These are phyloP conservation scores for Neonectria magnoliae DNA, from an alignment of 2,329 filamentous ascomycete species.

Conservation along the genomic window DNA sequence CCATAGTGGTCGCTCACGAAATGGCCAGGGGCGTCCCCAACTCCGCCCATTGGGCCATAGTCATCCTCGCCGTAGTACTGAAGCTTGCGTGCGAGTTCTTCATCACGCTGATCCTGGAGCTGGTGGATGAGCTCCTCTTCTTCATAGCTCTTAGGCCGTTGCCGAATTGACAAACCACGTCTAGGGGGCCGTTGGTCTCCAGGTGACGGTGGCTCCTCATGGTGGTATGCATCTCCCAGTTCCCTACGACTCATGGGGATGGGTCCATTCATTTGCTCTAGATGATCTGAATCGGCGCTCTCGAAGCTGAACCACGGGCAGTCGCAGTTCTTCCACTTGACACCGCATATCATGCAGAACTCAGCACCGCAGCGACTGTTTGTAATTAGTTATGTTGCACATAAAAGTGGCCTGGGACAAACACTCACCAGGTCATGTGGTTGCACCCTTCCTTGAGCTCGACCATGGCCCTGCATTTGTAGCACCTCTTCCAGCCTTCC, in stretches of 20 bases:
- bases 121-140: slow-evolving; percentile 58
- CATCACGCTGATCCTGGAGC: slow-evolving; percentile 59
- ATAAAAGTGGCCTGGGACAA: neutral
- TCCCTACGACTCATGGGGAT: slow-evolving; percentile 45
- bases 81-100: slow-evolving; percentile 44
- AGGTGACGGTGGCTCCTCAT: slow-evolving; percentile 40
- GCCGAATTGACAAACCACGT: slow-evolving; percentile 36
- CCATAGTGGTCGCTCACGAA: slow-evolving; percentile 71
- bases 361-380: slow-evolving; percentile 78
- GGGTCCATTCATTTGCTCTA: slow-evolving; percentile 63
- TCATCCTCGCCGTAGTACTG: slow-evolving; percentile 52
- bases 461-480: slow-evolving; percentile 77
- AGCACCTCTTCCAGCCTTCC: slow-evolving; percentile 80
- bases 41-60: slow-evolving; percentile 46
- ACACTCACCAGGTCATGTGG: slow-evolving; percentile 83
- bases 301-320: slow-evolving; percentile 83
- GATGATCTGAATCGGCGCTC: slow-evolving; percentile 61
- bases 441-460: slow-evolving; percentile 86
- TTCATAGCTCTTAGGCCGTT: slow-evolving; percentile 51
- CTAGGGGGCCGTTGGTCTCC: slow-evolving; percentile 42
- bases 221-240: slow-evolving; percentile 33
- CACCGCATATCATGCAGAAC: slow-evolving; percentile 88
- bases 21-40: slow-evolving; percentile 61
- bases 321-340: slow-evolving; percentile 84
- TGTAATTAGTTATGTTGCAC: slow-evolving; percentile 26